Evolutionary conservation across 441 rosid genomes (phyloP).

Genomic region (Bruguiera hainesii): DNA sequence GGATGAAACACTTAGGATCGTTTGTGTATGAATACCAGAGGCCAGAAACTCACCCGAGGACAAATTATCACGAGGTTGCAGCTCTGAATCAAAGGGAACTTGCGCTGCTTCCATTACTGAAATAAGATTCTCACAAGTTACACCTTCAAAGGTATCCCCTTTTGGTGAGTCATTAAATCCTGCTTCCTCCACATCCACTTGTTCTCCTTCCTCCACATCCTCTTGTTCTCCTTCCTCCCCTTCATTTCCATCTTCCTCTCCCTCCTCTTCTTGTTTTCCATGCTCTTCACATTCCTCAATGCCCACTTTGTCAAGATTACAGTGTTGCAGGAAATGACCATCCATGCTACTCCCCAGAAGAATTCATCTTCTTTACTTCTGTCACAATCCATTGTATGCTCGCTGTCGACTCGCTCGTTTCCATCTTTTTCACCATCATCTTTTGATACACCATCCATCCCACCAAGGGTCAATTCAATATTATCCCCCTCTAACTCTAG

Average conservation of each 20-base stretch:
- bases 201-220: constrained; percentile 38
- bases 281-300: constrained; percentile 29
- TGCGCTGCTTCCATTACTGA: constrained; percentile 52
- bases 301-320: constrained; percentile 25
- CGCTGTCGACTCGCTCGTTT: constrained; percentile 16
- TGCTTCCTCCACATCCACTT: constrained; percentile 35
- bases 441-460: constrained; percentile 13
- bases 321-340: constrained; percentile 31
- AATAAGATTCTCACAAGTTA: constrained; percentile 53
- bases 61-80: constrained; percentile 39
- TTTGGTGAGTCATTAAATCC: constrained; percentile 45
- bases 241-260: constrained; percentile 23
- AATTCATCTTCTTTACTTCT: constrained; percentile 26
- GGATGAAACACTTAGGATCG: constrained; percentile 43
- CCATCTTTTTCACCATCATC: constrained; percentile 22
- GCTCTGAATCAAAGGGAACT: constrained; percentile 45
- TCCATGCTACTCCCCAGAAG: constrained; percentile 28
- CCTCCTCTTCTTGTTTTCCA: constrained; percentile 25
- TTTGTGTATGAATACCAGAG: constrained; percentile 47
- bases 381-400: constrained; percentile 24
- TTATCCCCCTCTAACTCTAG: constrained; percentile 41
- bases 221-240: constrained; percentile 30
- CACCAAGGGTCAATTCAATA: constrained; percentile 47
- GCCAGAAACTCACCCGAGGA: constrained; percentile 52
- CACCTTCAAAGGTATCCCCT: constrained; percentile 43